Evolutionary conservation across 2,329 filamentous ascomycete species (phyloP), one percentile per base, ranked within the genome.

Genomic region (Penicillium sp.): DNA sequence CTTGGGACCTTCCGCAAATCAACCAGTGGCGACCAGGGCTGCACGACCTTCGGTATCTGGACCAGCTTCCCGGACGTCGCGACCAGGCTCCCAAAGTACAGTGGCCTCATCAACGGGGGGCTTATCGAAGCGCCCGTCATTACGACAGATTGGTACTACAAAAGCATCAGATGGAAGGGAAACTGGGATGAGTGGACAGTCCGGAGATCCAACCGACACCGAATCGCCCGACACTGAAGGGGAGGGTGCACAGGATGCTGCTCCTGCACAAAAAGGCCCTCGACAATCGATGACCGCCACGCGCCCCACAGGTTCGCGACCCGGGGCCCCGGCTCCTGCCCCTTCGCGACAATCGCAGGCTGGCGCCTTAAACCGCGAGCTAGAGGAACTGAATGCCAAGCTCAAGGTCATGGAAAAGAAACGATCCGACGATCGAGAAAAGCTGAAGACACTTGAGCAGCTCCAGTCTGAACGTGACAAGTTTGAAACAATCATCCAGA

Each of bases 351-450:
- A 79, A 11, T 76, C 75, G 3, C 78, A 73, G 53, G 71, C 60
- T 56, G 81, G 74, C 53, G 73, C 82, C 7, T 78, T 82, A 1
- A 74, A 81, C 21, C 81, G 88, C 58, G 89, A 95, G 66, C 85
- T 93, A 18, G 92, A 97, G 62, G 90, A 96, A 60, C 78, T 97
- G 14, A 92, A 96, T 69, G 87, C 90, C 0, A 97, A 96, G 70
- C 77, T 97, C 2, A 86, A 88, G 50, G 81, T 97, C 3, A 79
- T 97, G 64, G 92, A 99, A 71, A 90, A 93, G 64, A 96, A 96
- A 72, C 81, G 91, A 53, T 69, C 83, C 11, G 93, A 97, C 59
- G 91, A 96, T 66, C 84, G 91, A 18, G 92, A 97, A 63, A 90
- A 90, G 68, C 73, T 96, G 48, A 92, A 93, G 67, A 83, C 81